Percentiles rank a stretch among this genome's conserved stretches.
These are phyloP conservation scores for Claviceps lovelessii DNA, from an alignment of 2,329 filamentous ascomycete genomes.

Conservation along the genomic window DNA sequence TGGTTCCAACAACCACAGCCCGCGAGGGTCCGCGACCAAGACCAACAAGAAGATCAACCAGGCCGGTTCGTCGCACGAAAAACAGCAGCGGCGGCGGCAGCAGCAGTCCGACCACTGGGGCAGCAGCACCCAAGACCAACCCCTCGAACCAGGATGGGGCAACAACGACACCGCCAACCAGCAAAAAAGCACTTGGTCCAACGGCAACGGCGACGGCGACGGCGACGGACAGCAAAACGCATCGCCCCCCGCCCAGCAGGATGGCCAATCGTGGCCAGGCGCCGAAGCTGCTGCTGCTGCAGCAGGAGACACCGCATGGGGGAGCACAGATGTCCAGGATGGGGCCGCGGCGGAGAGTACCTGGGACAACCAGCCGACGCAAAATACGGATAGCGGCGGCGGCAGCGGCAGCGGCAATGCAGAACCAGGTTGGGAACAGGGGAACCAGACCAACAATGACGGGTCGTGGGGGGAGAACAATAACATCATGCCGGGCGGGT, in stretches of 20 bases:
- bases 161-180: not conserved
- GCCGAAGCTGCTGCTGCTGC: not conserved
- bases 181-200: not conserved
- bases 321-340: not conserved
- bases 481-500: slow-evolving; percentile 21
- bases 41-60: slow-evolving; percentile 1
- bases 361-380: not conserved
- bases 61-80: not conserved
- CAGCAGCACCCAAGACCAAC: not conserved
- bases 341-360: not conserved
- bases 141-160: not conserved
- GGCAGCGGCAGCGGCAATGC: not conserved
- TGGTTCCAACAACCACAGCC: slow-evolving; percentile 1
- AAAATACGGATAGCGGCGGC: slow-evolving; percentile 2
- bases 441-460: not conserved
- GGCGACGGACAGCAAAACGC: not conserved
- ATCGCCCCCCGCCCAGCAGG: not conserved
- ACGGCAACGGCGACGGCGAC: not conserved
- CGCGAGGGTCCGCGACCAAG: not conserved
- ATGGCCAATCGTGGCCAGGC: not conserved
- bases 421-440: not conserved
- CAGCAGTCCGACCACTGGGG: not conserved
- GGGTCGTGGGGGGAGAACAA: not conserved
- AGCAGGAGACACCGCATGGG: not conserved
- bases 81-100: not conserved